Percentiles rank a stretch among this genome's conserved stretches.
Evolutionary conservation across 179 eudicot genomes (phyloP).

Genomic region (Silene noctiflora): DNA sequence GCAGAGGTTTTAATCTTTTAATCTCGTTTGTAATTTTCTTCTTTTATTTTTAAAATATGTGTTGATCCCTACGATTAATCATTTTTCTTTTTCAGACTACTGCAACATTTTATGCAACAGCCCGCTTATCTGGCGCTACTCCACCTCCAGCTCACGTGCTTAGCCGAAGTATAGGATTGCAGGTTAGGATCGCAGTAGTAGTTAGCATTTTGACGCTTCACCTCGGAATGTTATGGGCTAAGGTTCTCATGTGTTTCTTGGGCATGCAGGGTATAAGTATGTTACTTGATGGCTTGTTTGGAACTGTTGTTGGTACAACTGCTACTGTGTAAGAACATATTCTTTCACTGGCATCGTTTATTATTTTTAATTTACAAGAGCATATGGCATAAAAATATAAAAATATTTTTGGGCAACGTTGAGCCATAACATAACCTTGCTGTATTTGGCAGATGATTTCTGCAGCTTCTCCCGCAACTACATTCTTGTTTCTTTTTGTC

Average conservation of each 20-base stretch:
- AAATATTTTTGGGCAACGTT: too few relatives aligned
- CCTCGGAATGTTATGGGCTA: not conserved
- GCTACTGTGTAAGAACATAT: slow-evolving; percentile 69
- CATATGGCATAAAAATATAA: too few relatives aligned
- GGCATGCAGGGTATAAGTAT: slow-evolving; percentile 72
- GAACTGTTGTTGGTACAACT: slow-evolving; percentile 75
- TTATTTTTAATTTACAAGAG: too few relatives aligned
- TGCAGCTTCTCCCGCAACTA: too few relatives aligned
- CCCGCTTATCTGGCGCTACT: slow-evolving; percentile 92
- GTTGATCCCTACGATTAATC: too few relatives aligned
- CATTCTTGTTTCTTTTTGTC: too few relatives aligned
- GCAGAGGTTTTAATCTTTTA: slow-evolving; percentile 59
- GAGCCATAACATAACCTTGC: too few relatives aligned
- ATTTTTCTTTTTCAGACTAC: slow-evolving; percentile 50
- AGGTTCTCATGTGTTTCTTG: slow-evolving; percentile 1
- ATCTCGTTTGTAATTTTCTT: not conserved
- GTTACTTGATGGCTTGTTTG: slow-evolving; percentile 83
- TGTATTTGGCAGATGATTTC: too few relatives aligned
- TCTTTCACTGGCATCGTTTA: too few relatives aligned
- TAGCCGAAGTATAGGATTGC: slow-evolving; percentile 88
- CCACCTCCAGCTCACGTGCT: slow-evolving; percentile 83
- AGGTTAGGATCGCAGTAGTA: slow-evolving; percentile 41
- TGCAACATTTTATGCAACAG: slow-evolving; percentile 77
- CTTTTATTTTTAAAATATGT: too few relatives aligned
- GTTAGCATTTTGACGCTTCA: not conserved